A percentile compares a stretch with the other conserved stretches of the same genome.
Conservation (phyloP, 1,139 yeast species). For the Geotrichum australiense region DNA sequence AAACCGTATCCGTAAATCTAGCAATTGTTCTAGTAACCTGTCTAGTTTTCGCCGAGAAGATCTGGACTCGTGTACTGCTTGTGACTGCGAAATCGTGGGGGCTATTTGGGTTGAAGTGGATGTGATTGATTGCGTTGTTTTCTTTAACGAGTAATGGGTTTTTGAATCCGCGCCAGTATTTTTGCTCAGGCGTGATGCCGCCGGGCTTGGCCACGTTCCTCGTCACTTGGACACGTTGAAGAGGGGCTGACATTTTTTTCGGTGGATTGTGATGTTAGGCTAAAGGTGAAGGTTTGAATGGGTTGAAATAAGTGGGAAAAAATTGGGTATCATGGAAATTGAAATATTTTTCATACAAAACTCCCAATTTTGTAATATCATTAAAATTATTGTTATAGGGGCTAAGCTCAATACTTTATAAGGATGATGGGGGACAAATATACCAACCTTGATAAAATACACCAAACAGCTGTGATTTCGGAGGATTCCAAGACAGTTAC, state of each 20-base stretch:
- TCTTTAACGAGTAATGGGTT: slow-evolving; percentile 89
- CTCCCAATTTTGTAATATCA: slow-evolving; percentile 5
- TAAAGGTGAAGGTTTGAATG: background rate
- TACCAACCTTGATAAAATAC: no score
- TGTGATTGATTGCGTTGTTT: slow-evolving; percentile 83
- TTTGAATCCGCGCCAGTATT: slow-evolving; percentile 84
- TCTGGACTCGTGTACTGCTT: slow-evolving; percentile 84
- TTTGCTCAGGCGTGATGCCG: slow-evolving; percentile 86
- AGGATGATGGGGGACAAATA: no score
- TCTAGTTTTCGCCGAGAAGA: slow-evolving; percentile 86
- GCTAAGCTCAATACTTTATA: no score
- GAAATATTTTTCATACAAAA: background rate
- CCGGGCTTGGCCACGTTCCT: slow-evolving; percentile 74
- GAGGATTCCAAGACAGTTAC: no score
- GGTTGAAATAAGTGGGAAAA: slow-evolving; percentile 1
- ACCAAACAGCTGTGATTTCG: no score
- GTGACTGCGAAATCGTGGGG: slow-evolving; percentile 95
- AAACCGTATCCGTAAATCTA: slow-evolving; percentile 85
- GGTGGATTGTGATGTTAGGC: background rate
- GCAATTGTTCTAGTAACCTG: slow-evolving; percentile 86
- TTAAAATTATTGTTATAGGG: no score
- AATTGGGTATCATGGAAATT: background rate
- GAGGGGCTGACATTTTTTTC: slow-evolving; percentile 76
- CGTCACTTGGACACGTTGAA: slow-evolving; percentile 59
- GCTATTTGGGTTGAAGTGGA: slow-evolving; percentile 75